Evolutionary conservation across 2,329 filamentous ascomycete species (phyloP).

Genomic region (Coleophoma crateriformis): DNA sequence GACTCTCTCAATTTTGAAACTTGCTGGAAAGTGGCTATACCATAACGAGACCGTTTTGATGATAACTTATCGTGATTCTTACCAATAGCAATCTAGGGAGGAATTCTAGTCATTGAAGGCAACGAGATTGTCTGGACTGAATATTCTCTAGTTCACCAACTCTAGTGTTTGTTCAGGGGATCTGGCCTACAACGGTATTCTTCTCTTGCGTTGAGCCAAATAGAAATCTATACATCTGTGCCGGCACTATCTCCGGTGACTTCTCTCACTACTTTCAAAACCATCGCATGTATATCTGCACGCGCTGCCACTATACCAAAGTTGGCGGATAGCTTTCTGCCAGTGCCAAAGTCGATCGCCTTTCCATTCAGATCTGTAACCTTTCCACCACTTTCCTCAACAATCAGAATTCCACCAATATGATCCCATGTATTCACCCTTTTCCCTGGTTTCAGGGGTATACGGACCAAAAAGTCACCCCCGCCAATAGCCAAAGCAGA

Average conservation of each 20-base stretch:
- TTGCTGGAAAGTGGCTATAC: too few species aligned
- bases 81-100: too few species aligned
- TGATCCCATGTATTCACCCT: constrained; percentile 43
- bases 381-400: constrained; percentile 41
- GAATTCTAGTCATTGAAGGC: too few species aligned
- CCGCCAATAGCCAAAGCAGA: constrained; percentile 43
- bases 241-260: background rate
- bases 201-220: too few species aligned
- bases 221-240: too few species aligned
- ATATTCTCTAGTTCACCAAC: too few species aligned
- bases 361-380: constrained; percentile 45
- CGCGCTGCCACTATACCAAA: constrained; percentile 35
- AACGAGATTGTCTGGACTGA: too few species aligned
- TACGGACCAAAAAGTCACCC: constrained; percentile 41
- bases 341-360: constrained; percentile 39
- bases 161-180: too few species aligned
- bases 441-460: constrained; percentile 30
- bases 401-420: constrained; percentile 45
- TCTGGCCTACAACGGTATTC: too few species aligned
- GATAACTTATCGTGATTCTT: too few species aligned
- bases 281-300: constrained; percentile 25
- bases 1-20: too few species aligned
- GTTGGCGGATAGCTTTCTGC: constrained; percentile 31
- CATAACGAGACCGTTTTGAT: too few species aligned
- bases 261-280: constrained; percentile 7